A percentile compares a stretch with the other conserved stretches of the same genome.
Evolutionary conservation across 1,139 yeast species (phyloP).

Genomic region (Lodderomyces jiufengensis): DNA sequence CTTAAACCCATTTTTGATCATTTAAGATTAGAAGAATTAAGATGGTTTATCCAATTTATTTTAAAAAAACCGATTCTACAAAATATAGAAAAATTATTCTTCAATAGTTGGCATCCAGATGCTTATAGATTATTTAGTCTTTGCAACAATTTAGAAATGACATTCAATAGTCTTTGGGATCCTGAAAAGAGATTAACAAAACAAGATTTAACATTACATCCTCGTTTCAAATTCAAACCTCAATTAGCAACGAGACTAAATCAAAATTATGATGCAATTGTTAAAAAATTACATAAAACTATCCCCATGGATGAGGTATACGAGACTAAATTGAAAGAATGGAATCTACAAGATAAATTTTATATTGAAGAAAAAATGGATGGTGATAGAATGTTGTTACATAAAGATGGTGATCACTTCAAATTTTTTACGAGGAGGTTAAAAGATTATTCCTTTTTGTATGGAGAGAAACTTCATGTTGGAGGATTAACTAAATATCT

Average conservation of each 20-base stretch:
- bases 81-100: conserved; percentile 58
- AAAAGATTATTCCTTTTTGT: conserved; percentile 67
- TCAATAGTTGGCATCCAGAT: conserved; percentile 78
- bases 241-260: conserved; percentile 60
- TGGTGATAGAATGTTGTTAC: conserved; percentile 85
- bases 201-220: conserved; percentile 43
- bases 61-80: conserved; percentile 57
- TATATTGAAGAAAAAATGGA: conserved; percentile 89
- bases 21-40: conserved; percentile 61
- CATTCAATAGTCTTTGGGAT: conserved; percentile 58
- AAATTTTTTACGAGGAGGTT: conserved; percentile 68
- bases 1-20: conserved; percentile 50
- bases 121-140: conserved; percentile 62
- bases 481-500: conserved; percentile 66
- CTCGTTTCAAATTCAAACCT: conserved; percentile 62
- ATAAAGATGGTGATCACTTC: conserved; percentile 44
- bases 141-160: conserved; percentile 61
- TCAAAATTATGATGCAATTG: conserved; percentile 46
- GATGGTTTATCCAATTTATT: conserved; percentile 67
- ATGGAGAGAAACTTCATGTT: conserved; percentile 58
- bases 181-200: conserved; percentile 40
- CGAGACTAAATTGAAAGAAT: conserved; percentile 15
- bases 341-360: conserved; percentile 38
- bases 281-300: conserved; percentile 34
- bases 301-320: conserved; percentile 21